Conservation (phyloP, 1,139 yeast genomes). For the Candida mesenterica region DNA sequence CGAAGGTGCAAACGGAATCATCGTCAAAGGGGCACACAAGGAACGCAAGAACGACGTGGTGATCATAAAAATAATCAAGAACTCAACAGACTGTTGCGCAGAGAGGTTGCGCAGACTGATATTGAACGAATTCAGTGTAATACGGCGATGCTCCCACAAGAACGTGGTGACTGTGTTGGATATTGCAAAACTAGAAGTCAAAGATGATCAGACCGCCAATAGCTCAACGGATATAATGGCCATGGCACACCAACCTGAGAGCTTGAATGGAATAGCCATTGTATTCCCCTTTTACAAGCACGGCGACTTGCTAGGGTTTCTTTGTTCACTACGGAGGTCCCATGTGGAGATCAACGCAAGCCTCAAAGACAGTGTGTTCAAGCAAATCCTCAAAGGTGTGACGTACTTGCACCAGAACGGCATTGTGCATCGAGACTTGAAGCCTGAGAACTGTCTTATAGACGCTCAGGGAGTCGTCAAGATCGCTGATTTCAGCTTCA, state of each 20-base stretch:
- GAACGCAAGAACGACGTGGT: constrained; percentile 17
- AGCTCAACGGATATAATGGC: background rate
- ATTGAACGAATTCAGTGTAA: constrained; percentile 28
- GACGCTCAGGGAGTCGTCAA: constrained; percentile 45
- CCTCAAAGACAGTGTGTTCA: constrained; percentile 46
- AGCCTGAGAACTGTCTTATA: constrained; percentile 54
- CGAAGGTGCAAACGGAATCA: constrained; percentile 47
- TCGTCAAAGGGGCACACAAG: constrained; percentile 32
- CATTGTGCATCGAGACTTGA: constrained; percentile 53
- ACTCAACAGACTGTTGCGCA: constrained; percentile 12
- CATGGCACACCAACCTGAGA: background rate
- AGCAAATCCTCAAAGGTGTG: constrained; percentile 48
- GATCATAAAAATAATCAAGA: constrained; percentile 35
- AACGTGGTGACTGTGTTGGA: constrained; percentile 32
- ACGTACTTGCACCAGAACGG: constrained; percentile 40
- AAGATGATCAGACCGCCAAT: constrained; percentile 13
- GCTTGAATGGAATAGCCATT: constrained; percentile 15
- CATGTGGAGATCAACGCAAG: constrained; percentile 29
- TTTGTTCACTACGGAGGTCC: constrained; percentile 36
- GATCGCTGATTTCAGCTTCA: constrained; percentile 54
- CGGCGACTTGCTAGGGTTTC: constrained; percentile 48
- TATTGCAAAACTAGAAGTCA: constrained; percentile 17
- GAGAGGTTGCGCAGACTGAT: constrained; percentile 21
- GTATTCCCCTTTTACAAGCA: constrained; percentile 43
- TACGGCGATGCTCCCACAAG: constrained; percentile 28